phyloP scores from a whole-genome alignment of 176 grass and related monocot genomes.

The Aegilops umbellulata region DNA sequence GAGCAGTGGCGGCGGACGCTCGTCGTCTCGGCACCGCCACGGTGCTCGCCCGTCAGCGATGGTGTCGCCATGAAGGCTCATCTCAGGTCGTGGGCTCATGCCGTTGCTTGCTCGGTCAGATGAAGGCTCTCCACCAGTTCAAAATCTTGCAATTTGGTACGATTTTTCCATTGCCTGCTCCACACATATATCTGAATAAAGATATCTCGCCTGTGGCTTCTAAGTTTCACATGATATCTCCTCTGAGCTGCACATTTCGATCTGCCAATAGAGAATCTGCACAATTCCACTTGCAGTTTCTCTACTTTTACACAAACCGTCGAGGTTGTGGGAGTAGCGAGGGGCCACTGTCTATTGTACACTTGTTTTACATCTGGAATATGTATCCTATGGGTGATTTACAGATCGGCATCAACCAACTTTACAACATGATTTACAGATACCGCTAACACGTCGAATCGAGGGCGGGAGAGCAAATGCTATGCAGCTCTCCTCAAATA shows the following conservation, averaged over 20 bases:
- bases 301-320: neutral
- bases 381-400: slow-evolving; percentile 21
- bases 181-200: neutral
- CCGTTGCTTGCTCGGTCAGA: slow-evolving; percentile 59
- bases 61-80: slow-evolving; percentile 64
- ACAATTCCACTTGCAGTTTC: neutral
- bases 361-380: slow-evolving; percentile 22
- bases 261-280: neutral
- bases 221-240: neutral
- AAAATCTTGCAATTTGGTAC: neutral
- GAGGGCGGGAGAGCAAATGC: slow-evolving; percentile 23
- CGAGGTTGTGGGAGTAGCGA: slow-evolving; percentile 11
- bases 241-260: neutral
- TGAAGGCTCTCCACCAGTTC: neutral
- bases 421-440: slow-evolving; percentile 34
- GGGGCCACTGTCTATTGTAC: slow-evolving; percentile 12
- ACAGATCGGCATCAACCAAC: neutral
- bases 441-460: neutral
- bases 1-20: slow-evolving; percentile 1
- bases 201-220: neutral
- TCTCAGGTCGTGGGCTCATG: slow-evolving; percentile 70
- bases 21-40: neutral
- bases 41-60: slow-evolving; percentile 32
- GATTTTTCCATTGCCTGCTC: neutral
- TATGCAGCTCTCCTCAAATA: slow-evolving; percentile 32